Conservation (phyloP, 257 asterid species). For the Ligustrum vulgare region DNA sequence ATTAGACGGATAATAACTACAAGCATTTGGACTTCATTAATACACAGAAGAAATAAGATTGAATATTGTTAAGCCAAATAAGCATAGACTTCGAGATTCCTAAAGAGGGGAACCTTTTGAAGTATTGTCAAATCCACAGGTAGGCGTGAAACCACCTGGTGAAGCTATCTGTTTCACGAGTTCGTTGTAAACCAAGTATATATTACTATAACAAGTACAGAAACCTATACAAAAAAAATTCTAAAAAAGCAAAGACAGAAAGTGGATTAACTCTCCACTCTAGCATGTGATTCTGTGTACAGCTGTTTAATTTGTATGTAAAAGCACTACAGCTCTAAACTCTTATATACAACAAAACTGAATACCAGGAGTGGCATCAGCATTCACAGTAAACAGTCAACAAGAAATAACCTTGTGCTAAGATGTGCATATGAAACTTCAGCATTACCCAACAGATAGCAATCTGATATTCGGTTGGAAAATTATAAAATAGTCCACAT, state of each 20-base stretch:
- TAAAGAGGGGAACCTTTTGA: no score
- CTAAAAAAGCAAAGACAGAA: background rate
- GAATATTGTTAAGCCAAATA: no score
- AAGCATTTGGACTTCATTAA: no score
- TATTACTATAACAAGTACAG: background rate
- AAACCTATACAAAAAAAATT: background rate
- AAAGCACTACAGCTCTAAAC: background rate
- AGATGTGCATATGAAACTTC: background rate
- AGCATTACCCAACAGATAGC: background rate
- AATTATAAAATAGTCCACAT: background rate
- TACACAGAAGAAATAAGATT: no score
- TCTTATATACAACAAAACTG: background rate
- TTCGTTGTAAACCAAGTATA: background rate
- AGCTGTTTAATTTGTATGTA: background rate
- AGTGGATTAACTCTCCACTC: background rate
- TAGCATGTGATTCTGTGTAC: background rate
- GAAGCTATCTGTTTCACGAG: no score
- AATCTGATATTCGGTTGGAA: background rate
- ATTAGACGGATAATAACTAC: no score
- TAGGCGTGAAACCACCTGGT: no score
- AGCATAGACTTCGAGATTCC: no score
- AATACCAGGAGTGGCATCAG: background rate
- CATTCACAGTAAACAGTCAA: background rate
- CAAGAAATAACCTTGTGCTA: background rate
- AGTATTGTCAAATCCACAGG: no score